A percentile compares a stretch with the other conserved stretches of the same genome.
Evolutionary conservation across 2,329 filamentous ascomycete species (phyloP).

Genomic region (Pseudonectria foliicola): DNA sequence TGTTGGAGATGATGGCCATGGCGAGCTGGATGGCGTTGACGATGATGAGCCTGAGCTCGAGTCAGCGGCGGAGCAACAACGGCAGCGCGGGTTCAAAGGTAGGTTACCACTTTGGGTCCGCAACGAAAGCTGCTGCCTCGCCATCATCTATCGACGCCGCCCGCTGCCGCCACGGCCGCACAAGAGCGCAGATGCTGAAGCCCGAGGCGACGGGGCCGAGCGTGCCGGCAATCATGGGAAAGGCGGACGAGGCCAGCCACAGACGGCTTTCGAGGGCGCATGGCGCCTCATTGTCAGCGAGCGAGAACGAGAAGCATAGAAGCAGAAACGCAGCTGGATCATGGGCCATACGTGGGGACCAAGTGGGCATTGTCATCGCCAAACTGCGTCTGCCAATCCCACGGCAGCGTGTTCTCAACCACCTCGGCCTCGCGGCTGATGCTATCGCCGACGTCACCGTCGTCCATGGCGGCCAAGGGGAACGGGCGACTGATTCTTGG

Average conservation of each 20-base stretch:
- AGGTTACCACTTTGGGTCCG: slow-evolving; percentile 64
- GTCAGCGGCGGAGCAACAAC: no score
- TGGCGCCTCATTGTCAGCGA: not conserved
- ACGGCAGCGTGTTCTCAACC: slow-evolving; percentile 18
- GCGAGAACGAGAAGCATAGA: not conserved
- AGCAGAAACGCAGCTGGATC: not conserved
- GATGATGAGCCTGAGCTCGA: slow-evolving; percentile 63
- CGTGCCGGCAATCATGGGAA: slow-evolving; percentile 76
- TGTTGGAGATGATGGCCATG: slow-evolving; percentile 70
- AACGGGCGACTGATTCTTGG: no score
- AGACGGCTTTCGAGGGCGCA: slow-evolving; percentile 41
- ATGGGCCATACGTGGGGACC: slow-evolving; percentile 33
- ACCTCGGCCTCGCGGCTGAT: slow-evolving; percentile 28
- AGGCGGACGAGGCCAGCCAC: slow-evolving; percentile 58
- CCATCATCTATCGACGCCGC: slow-evolving; percentile 39
- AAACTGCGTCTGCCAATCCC: slow-evolving; percentile 21
- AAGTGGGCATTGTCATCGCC: slow-evolving; percentile 34
- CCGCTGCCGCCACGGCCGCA: slow-evolving; percentile 66
- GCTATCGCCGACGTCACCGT: slow-evolving; percentile 31
- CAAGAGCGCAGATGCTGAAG: slow-evolving; percentile 80
- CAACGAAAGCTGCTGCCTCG: slow-evolving; percentile 44
- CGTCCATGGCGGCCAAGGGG: slow-evolving; percentile 33
- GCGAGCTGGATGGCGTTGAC: slow-evolving; percentile 73
- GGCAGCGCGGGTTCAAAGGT: not conserved
- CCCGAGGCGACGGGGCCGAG: slow-evolving; percentile 82